Evolutionary conservation across 257 asterid genomes (phyloP), one percentile per base, ranked within the genome.

Genomic region (Cordia subcordata): DNA sequence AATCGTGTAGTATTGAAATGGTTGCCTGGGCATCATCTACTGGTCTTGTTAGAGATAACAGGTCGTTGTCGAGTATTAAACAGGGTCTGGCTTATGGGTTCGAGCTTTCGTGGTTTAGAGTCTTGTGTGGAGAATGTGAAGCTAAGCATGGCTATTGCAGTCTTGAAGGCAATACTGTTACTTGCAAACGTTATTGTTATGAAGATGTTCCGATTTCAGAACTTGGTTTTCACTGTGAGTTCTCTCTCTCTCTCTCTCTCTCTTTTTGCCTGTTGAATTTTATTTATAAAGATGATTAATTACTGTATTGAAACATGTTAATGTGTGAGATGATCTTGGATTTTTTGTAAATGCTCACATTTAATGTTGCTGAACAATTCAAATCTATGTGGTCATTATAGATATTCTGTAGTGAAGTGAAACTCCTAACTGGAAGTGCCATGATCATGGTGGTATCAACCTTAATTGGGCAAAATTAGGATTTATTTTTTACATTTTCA

Each of bases 61-160:
- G 58, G 10, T 65, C 81, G 8, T 60, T 75, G 53, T 53, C 56
- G 17, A 63, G 64, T 38, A 62, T 83, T 40, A 77, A 60, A 1
- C 64, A 44, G 5, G 63, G 77, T 37, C 33, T 77, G 42, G 55
- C 74, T 42, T 83, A 77, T 62, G 86, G 90, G 40, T 71, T 80
- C 60, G 81, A 79, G 62, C 71, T 77, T 13, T 61, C 72, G 0
- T 74, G 81, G 83, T 66, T 0, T 51, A 1, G 8, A 5, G 65
- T 58, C 13, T n/a, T 18, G 1, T 78, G 84, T 44, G 21, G 46
- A 37, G 40, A 42, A 8, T 72, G 82, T 58, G 63, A 49, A 27
- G 42, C 23, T 12, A 67, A 32, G 9, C 58, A 53, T 15, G 77
- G 72, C 15, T 40, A 0, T n/a, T 75, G 81, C 61, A 39, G 55